Percentiles rank a stretch among this genome's conserved stretches.
Evolutionary conservation across 2,329 filamentous ascomycete species (phyloP).

Genomic region (Colletotrichum lentis): DNA sequence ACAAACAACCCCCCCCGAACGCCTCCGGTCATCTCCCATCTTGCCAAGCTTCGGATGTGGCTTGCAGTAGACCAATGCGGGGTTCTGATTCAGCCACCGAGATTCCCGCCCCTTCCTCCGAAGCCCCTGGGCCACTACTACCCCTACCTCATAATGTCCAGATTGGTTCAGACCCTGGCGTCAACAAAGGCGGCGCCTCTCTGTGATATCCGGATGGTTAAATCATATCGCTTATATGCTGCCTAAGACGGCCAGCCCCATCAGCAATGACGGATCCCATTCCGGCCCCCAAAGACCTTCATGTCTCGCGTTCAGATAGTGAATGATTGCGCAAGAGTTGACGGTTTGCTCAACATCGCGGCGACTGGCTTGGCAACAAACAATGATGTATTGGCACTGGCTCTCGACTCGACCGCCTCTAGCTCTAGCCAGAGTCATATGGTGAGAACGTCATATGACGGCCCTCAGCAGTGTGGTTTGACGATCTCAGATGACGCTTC

Average conservation of each 20-base stretch:
- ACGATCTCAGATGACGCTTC: neutral
- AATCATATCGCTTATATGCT: constrained; percentile 11
- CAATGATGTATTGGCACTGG: neutral
- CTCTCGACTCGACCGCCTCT: constrained; percentile 10
- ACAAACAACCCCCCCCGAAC: neutral
- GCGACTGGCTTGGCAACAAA: neutral
- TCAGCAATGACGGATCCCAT: constrained; percentile 15
- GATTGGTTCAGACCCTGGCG: neutral
- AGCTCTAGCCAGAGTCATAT: constrained; percentile 19
- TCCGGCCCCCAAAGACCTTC: constrained; percentile 4
- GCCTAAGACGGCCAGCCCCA: constrained; percentile 1
- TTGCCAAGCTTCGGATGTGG: constrained; percentile 15
- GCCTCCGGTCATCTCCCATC: neutral
- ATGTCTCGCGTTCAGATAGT: constrained; percentile 24
- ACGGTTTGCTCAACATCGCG: neutral
- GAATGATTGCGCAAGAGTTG: constrained; percentile 18
- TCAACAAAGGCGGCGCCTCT: constrained; percentile 11
- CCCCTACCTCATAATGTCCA: neutral
- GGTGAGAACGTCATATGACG: constrained; percentile 9
- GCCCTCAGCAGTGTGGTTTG: neutral
- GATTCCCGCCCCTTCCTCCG: neutral
- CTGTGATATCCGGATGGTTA: neutral
- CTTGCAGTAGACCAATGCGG: neutral
- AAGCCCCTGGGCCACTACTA: neutral
- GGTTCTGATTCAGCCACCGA: constrained; percentile 9